Evolutionary conservation across 2,329 filamentous ascomycete species (phyloP), one percentile per base, ranked within the genome.

Genomic region (Colletotrichum falcatum): DNA sequence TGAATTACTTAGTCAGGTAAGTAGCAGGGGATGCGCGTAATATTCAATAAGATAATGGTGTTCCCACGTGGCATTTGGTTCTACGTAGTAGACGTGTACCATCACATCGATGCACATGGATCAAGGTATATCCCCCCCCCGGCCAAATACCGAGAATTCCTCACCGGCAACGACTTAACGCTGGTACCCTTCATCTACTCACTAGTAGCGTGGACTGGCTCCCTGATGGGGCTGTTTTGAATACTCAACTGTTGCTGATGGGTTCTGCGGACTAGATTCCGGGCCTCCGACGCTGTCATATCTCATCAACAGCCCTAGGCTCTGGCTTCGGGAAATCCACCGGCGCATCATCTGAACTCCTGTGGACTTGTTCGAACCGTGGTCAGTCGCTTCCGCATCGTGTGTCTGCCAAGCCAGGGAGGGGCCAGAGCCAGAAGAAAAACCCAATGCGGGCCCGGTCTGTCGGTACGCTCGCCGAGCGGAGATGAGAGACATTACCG

Each of bases 211-310:
- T n/a, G n/a, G n/a, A n/a, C n/a, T n/a, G n/a, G n/a, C n/a, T n/a
- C n/a, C n/a, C n/a, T n/a, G n/a, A n/a, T n/a, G n/a, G 12, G 23
- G 5, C 33, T 35, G 8, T 35, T 11, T 35, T 35, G 1, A 11
- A 35, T 35, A 35, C 11, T 11, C 7, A 35, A 9, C 33, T 35
- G 6, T 48, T 23, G 42, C 20, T 12, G 28, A 48, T 35, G 28
- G 2, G 20, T 59, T 59, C 26, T 63, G 28, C 39, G 30, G 59
- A 42, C 58, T 56, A 49, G 28, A 51, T 20, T 53, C 8, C 49
- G 16, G 59, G 59, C 30, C 30, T 42, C 59, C 39, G 39, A 33
- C 56, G 59, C 28, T 62, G 14, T 66, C 49, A 62, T 39, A 48
- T 62, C 48, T 62, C 58, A 28, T 30, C 14, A 60, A 46, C 16